Percentiles rank a stretch among this genome's conserved stretches.
Evolutionary conservation across 164 flowering plant genomes (phyloP).

Genomic region (Santalum album): DNA sequence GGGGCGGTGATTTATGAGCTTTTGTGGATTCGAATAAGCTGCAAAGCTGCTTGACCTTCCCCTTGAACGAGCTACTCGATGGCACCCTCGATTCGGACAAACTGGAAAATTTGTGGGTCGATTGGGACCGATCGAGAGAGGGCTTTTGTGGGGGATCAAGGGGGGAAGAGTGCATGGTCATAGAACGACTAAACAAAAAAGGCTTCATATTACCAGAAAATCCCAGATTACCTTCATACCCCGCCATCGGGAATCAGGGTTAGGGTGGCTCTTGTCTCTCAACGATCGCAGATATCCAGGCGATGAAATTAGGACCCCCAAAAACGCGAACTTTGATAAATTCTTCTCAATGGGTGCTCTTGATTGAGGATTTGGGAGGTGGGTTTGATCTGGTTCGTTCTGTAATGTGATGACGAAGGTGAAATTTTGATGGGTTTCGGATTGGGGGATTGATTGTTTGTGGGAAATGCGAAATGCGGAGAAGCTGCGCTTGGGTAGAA

Average conservation of each 20-base stretch:
- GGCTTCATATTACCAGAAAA: constrained; percentile 1
- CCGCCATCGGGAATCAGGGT: neutral
- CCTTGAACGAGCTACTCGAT: constrained; percentile 18
- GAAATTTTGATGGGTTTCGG: too few relatives aligned
- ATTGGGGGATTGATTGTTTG: too few relatives aligned
- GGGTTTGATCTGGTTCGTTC: too few relatives aligned
- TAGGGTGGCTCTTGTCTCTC: too few relatives aligned
- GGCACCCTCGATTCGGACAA: constrained; percentile 9
- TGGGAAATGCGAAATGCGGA: neutral
- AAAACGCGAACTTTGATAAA: too few relatives aligned
- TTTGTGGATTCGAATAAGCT: constrained; percentile 17
- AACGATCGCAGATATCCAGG: neutral
- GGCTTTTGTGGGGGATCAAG: constrained; percentile 1
- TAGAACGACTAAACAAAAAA: constrained; percentile 15
- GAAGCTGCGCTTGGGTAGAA: neutral
- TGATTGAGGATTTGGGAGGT: too few relatives aligned
- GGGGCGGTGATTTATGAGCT: neutral
- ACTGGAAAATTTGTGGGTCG: neutral
- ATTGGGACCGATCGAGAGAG: constrained; percentile 1
- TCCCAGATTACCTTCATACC: too few relatives aligned
- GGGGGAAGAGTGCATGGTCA: constrained; percentile 11
- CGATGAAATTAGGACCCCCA: neutral
- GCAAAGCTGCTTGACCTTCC: constrained; percentile 22
- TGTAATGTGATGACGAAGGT: too few relatives aligned
- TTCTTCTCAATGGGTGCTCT: too few relatives aligned